These are phyloP conservation scores for Pyrenula massariospora DNA, from an alignment of 495 filamentous ascomycete genomes.

Conservation along the genomic window DNA sequence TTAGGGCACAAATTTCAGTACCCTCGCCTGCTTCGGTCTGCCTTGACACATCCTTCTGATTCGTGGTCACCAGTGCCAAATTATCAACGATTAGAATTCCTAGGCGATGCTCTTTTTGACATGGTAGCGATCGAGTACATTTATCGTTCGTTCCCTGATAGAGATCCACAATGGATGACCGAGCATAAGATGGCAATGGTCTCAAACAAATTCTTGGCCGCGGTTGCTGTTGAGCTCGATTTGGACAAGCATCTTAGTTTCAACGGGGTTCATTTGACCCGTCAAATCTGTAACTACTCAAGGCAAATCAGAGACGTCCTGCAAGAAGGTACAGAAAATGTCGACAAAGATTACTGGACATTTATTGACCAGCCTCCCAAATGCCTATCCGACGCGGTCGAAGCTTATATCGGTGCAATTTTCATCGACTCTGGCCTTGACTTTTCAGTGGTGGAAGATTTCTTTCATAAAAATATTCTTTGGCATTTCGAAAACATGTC, in stretches of 20 bases:
- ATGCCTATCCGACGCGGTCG: slow-evolving; percentile 77
- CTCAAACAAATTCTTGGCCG: slow-evolving; percentile 88
- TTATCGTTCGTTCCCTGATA: slow-evolving; percentile 61
- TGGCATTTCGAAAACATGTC: slow-evolving; percentile 81
- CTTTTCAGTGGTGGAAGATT: slow-evolving; percentile 57
- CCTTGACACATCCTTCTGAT: slow-evolving; percentile 83
- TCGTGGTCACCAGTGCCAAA: slow-evolving; percentile 66
- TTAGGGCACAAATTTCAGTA: slow-evolving; percentile 73
- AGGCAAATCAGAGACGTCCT: slow-evolving; percentile 42
- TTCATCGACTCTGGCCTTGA: slow-evolving; percentile 87
- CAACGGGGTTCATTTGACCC: slow-evolving; percentile 44
- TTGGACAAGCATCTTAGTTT: slow-evolving; percentile 65
- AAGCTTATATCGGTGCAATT: slow-evolving; percentile 79
- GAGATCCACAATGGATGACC: slow-evolving; percentile 93
- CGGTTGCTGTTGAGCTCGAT: slow-evolving; percentile 61
- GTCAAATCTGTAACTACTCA: slow-evolving; percentile 58
- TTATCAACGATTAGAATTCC: slow-evolving; percentile 89
- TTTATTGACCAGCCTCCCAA: slow-evolving; percentile 62
- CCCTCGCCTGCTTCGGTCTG: slow-evolving; percentile 66
- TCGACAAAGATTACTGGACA: slow-evolving; percentile 71
- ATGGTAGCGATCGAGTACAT: slow-evolving; percentile 76
- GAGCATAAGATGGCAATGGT: slow-evolving; percentile 99
- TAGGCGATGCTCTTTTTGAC: slow-evolving; percentile 84
- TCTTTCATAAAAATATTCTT: slow-evolving; percentile 61
- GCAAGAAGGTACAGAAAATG: slow-evolving; percentile 38